Base-by-base conservation (phyloP, 768 basidiomycete species). In the Termitomyces sp. region DNA sequence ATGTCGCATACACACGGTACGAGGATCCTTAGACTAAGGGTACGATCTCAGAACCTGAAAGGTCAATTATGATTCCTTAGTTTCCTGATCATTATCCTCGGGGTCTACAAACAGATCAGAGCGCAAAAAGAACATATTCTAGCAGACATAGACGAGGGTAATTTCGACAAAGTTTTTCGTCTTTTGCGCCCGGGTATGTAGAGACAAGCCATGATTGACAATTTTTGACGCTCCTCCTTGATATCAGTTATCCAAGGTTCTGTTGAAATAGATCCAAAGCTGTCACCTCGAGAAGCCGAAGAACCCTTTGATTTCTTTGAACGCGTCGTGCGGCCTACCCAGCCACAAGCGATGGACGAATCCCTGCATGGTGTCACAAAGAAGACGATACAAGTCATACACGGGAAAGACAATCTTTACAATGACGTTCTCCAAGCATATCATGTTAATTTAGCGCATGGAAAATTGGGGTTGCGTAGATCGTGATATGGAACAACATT, bases 241-340 rank as follows among this genome's bases (percentile, higher is more conserved):
- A 55, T 36, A 13, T 2, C 30, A 48, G 82, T 83, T n/a, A 83
- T 84, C 30, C 82, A 84, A 59, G 82, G 82, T 10, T 71, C 72
- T 28, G 77, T 76, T 0, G 82, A 84, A 54, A 72, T 80, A 60
- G 80, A 80, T 18, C 67, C 69, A 28, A 65, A 53, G 47, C 67
- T 83, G 32, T 78, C 80, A 3, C 79, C 79, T 57, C 66, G 70
- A 56, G 84, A 85, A 59, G 70, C 84, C 0, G 74, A 82, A 58
- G 73, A 70, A 52, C 78, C 83, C 1, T 62, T 71, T 58, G 65
- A 67, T 22, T 70, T 68, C 54, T 70, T 65, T 38, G 58, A 64
- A 53, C 46, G 67, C 54, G 60, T 71, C 26, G 64, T 70, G 49
- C 65, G 63, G 3, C 69, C 68, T 3, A 67, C 64, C 1, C 67